Percentiles rank a stretch among this genome's conserved stretches.
phyloP scores from a whole-genome alignment of 176 grass and related monocot genomes.

The Musa schizocarpa region DNA sequence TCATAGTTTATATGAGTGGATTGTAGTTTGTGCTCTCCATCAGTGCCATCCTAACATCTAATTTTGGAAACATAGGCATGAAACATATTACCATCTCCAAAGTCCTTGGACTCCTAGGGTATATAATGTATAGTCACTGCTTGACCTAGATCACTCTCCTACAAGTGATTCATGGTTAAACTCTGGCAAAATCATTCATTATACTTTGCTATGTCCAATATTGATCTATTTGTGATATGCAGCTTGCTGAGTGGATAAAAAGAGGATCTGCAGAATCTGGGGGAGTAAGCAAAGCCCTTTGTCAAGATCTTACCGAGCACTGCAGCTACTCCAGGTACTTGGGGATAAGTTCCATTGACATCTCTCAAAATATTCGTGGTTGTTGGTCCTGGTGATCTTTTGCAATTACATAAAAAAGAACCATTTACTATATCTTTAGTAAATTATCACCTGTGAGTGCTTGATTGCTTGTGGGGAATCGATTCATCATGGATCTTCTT shows the following conservation, averaged over 20 bases:
- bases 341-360: neutral
- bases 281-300: conserved; percentile 54
- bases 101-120: too few relatives aligned
- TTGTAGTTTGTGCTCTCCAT: neutral
- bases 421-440: neutral
- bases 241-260: conserved; percentile 89
- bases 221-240: conserved; percentile 1
- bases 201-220: neutral
- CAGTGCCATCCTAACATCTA: neutral
- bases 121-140: too few relatives aligned
- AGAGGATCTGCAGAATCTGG: conserved; percentile 38
- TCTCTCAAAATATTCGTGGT: neutral
- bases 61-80: neutral
- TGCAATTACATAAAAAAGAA: neutral
- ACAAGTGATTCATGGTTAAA: neutral
- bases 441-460: neutral
- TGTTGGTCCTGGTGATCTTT: neutral
- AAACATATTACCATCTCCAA: too few relatives aligned
- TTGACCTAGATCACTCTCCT: too few relatives aligned
- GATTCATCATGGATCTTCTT: neutral
- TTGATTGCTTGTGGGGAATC: neutral
- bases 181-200: neutral
- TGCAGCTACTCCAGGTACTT: conserved; percentile 49
- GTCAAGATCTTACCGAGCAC: conserved; percentile 75
- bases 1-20: neutral